Base-by-base conservation (phyloP, 2,329 filamentous ascomycete genomes). In the Botrytis fragariae region DNA sequence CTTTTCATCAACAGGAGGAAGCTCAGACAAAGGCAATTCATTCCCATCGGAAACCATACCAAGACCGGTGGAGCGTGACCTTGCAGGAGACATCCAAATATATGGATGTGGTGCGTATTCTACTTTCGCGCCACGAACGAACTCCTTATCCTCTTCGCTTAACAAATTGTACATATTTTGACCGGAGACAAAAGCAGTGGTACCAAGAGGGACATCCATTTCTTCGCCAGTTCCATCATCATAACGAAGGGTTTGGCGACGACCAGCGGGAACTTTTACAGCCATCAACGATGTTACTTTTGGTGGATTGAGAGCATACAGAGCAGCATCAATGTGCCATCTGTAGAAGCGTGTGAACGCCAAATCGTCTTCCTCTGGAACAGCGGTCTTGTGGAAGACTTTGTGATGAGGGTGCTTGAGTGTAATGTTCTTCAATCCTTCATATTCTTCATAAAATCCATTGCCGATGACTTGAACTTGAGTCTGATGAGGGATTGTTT, bases 401-500 rank as follows among this genome's bases (percentile, higher is more conserved):
- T 87, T 87, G 84, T 95, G 93, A 79, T 95, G 92, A 9, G 93
- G 92, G 79, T 95, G 93, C 72, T 87, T 87, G 45, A 95, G 86
- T 48, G 84, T 88, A 75, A 94, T 87, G 79, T 94, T 85, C 76
- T 86, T 82, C 16, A 95, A 83, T 0, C 92, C 92, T 80, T 94
- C 92, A 77, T 93, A 94, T 45, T 88, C 86, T 1, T 86, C 81
- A 1, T 95, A 86, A 64, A 87, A 86, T 8, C 93, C 92, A 78
- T 95, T 93, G 59, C 92, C 92, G 74, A 95, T 94, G 72, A 94
- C 90, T 79, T 95, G 92, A 1, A 93, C 91, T 80, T 95, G 92
- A 0, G 92, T 91, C 80, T 95, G 92, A 77, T 93, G 90, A 0
- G 92, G 92, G 60, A 95, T 89, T 0, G 92, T 94, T 84, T 94